These are phyloP conservation scores for Hylodesmum podocarpum DNA, from an alignment of 306 rosid species.

Conservation along the genomic window DNA sequence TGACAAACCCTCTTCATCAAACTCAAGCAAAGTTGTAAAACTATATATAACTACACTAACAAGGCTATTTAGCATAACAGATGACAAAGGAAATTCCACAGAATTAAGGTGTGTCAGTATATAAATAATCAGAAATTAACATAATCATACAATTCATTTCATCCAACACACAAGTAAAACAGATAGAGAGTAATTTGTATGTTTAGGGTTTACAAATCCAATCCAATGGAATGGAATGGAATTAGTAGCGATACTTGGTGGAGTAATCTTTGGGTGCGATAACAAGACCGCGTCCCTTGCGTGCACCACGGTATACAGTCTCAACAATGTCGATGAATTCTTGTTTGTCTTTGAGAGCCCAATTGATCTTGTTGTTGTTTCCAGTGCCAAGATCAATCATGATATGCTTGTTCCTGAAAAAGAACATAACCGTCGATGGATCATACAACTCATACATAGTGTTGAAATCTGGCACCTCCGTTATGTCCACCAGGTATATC, in stretches of 20 bases:
- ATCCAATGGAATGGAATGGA: too few relatives aligned
- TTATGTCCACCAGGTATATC: slow-evolving; percentile 92
- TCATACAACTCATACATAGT: slow-evolving; percentile 93
- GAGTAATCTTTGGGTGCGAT: slow-evolving; percentile 97
- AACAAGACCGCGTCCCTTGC: slow-evolving; percentile 92
- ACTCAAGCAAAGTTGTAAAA: neutral
- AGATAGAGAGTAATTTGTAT: neutral
- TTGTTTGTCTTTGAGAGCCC: slow-evolving; percentile 98
- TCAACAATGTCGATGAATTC: slow-evolving; percentile 91
- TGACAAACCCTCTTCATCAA: too few relatives aligned
- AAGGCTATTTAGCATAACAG: too few relatives aligned
- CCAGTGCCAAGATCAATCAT: slow-evolving; percentile 99
- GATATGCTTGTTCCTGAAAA: slow-evolving; percentile 95
- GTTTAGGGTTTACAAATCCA: neutral
- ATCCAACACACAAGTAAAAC: neutral
- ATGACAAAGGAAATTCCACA: too few relatives aligned
- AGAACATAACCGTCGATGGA: slow-evolving; percentile 92
- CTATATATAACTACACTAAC: neutral
- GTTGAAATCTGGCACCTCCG: slow-evolving; percentile 97
- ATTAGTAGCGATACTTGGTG: slow-evolving; percentile 90
- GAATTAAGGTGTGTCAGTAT: too few relatives aligned
- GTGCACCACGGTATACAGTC: slow-evolving; percentile 83
- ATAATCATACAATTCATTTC: too few relatives aligned
- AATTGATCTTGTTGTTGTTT: slow-evolving; percentile 95
- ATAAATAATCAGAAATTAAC: too few relatives aligned